Percentiles rank a stretch among this genome's conserved stretches.
These are phyloP conservation scores for Cordyceps farinosa DNA, from an alignment of 2,329 filamentous ascomycete species.

Conservation along the genomic window DNA sequence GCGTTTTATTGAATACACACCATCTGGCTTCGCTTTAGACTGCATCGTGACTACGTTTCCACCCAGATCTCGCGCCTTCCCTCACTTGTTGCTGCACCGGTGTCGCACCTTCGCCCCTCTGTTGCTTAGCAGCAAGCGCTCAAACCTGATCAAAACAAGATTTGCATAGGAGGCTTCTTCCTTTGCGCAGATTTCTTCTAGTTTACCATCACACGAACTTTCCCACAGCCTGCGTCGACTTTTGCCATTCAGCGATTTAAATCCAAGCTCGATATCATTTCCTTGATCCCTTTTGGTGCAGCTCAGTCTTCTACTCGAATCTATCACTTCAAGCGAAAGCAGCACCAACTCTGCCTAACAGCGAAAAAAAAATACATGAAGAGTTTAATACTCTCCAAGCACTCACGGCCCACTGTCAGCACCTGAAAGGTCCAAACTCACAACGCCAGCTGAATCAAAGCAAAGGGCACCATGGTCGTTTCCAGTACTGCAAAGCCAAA, in stretches of 20 bases:
- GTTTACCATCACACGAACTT: background rate
- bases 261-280: conserved; percentile 10
- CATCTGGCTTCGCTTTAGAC: background rate
- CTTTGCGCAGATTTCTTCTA: background rate
- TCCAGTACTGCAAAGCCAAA: background rate
- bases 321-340: background rate
- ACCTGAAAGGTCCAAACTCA: background rate
- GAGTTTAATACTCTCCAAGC: background rate
- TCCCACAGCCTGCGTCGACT: background rate
- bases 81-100: background rate
- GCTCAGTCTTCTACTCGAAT: background rate
- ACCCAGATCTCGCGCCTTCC: conserved; percentile 2
- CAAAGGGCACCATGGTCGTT: background rate
- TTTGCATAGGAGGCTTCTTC: background rate
- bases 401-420: background rate
- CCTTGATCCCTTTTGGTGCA: background rate
- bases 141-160: background rate
- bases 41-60: background rate
- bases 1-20: background rate
- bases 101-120: background rate
- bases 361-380: background rate
- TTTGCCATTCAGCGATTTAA: conserved; percentile 10
- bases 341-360: background rate
- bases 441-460: background rate
- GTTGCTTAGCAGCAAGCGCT: background rate